Evolutionary conservation across 768 basidiomycete species (phyloP).

Genomic region (Clitopilus hobsonii): DNA sequence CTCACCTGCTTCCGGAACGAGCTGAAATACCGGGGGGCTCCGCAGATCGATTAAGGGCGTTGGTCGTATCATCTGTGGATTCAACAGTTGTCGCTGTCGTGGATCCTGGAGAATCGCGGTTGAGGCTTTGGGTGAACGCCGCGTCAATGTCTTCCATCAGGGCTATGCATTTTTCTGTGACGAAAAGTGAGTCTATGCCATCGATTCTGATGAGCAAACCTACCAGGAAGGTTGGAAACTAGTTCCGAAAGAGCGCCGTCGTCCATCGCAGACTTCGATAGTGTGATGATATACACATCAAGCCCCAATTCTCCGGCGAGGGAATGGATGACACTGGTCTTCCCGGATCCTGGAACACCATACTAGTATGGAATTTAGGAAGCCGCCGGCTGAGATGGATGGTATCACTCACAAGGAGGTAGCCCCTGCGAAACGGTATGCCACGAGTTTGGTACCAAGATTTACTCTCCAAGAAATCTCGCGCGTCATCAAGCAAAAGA

Average conservation of each 20-base stretch:
- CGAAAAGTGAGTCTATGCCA: slow-evolving; percentile 1
- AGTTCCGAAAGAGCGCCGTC: slow-evolving; percentile 55
- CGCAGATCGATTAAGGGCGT: neutral
- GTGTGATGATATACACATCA: slow-evolving; percentile 68
- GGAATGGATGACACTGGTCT: slow-evolving; percentile 73
- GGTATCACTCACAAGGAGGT: slow-evolving; percentile 42
- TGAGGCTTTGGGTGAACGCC: slow-evolving; percentile 50
- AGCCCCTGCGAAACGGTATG: slow-evolving; percentile 78
- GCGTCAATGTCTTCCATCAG: slow-evolving; percentile 87
- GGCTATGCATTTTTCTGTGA: slow-evolving; percentile 55
- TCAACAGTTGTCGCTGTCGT: neutral
- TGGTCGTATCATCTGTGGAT: slow-evolving; percentile 3
- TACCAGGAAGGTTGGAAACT: slow-evolving; percentile 57
- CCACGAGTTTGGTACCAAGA: slow-evolving; percentile 73
- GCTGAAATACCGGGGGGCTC: slow-evolving; percentile 1
- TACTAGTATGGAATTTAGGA: slow-evolving; percentile 31
- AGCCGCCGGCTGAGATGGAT: neutral
- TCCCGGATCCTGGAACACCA: slow-evolving; percentile 75
- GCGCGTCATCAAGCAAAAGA: slow-evolving; percentile 59
- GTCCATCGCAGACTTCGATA: slow-evolving; percentile 59
- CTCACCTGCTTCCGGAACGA: slow-evolving; percentile 13
- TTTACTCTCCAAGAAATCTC: slow-evolving; percentile 65
- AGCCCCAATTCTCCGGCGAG: slow-evolving; percentile 76
- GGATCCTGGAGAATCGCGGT: slow-evolving; percentile 25
- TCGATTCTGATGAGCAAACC: slow-evolving; percentile 2